phyloP scores from a whole-genome alignment of 2,329 filamentous ascomycete genomes.

The Penicillium nordicum region DNA sequence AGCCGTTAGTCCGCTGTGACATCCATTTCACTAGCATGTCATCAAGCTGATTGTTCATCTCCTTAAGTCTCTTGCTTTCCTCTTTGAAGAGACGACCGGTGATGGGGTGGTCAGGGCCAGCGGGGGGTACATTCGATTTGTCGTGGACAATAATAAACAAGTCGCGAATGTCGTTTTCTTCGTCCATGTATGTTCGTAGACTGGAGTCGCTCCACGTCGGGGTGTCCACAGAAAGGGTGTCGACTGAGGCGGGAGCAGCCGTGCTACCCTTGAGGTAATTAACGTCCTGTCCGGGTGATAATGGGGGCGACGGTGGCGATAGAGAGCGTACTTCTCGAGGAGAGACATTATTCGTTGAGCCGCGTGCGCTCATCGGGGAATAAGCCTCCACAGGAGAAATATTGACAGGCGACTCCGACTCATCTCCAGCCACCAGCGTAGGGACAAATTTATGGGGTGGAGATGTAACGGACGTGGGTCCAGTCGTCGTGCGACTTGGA shows the following conservation, averaged over 20 bases:
- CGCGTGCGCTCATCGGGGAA: conserved; percentile 52
- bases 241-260: conserved; percentile 51
- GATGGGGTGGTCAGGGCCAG: conserved; percentile 79
- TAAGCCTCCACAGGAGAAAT: conserved; percentile 55
- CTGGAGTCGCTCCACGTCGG: conserved; percentile 82
- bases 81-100: conserved; percentile 77
- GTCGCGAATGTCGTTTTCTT: conserved; percentile 82
- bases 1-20: conserved; percentile 37
- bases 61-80: conserved; percentile 78
- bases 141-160: conserved; percentile 89
- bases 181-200: conserved; percentile 85
- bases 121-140: conserved; percentile 76
- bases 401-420: conserved; percentile 66
- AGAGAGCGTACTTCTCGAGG: conserved; percentile 62
- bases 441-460: conserved; percentile 30
- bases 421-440: conserved; percentile 31
- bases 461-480: conserved; percentile 27
- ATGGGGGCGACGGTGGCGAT: conserved; percentile 62
- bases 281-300: conserved; percentile 39
- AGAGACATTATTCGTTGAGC: conserved; percentile 67
- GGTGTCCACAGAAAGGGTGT: conserved; percentile 53
- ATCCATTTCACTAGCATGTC: conserved; percentile 81
- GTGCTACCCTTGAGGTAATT: conserved; percentile 33
- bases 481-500: conserved; percentile 19
- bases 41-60: conserved; percentile 88